Base-by-base conservation (phyloP, 148 eudicot genomes). In the Fallopia convolvulus region DNA sequence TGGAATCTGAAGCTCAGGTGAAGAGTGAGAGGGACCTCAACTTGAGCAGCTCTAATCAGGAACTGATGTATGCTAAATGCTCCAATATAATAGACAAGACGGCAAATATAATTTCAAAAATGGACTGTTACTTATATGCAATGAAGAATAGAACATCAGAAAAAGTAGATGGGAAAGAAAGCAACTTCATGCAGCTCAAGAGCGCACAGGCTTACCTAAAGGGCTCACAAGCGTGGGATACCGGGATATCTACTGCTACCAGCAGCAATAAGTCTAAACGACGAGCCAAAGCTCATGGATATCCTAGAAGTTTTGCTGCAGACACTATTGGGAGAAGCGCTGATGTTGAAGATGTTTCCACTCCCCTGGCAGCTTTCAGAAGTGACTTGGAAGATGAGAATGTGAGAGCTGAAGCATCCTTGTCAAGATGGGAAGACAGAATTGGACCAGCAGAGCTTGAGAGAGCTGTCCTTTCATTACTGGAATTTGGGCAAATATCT, bases 361-460 rank as follows among this genome's bases (percentile, higher is more conserved):
- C 55, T 79, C 79, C 85, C 47, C 68, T 74, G 76, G 76, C 70
- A 46, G 75, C 76, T 76, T 75, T 75, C 72, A 79, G 79, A 74
- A 83, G 81, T 86, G 97, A 92, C 77, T 77, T 82, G 47, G 81
- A 78, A 74, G 90, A 90, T 80, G 97, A 89, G 74, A 88, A 84
- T 75, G 77, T 83, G 32, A 86, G 76, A 76, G 58, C 91, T 47
- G 95, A 88, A 78, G 50, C 89, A 79, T 89, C 96, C 6, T 84
- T 90, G 74, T 88, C 91, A 56, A 92, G 90, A 79, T 94, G 99
- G 99, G 96, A 94, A 80, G 99, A 94, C 80, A 87, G 97, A 78
- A 87, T 94, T 78, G 97, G 92, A 80, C 91, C 95, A 48, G 89
- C 87, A 63, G 99, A 92, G 86, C 85, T 94, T 72, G 93, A 94